These are phyloP conservation scores for Teratosphaeria zuluensis DNA, from an alignment of 2,329 filamentous ascomycete species.

Conservation along the genomic window DNA sequence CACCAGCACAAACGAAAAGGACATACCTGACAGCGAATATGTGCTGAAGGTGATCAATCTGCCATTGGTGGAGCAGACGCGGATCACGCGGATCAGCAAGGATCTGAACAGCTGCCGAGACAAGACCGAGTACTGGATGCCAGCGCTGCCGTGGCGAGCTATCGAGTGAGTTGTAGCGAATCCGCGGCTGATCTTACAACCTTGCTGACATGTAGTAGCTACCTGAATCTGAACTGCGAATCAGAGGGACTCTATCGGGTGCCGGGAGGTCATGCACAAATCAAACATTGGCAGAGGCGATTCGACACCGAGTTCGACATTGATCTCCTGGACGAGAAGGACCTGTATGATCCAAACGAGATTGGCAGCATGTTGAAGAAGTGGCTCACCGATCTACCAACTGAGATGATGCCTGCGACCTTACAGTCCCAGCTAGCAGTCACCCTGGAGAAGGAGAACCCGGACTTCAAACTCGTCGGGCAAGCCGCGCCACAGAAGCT, in stretches of 20 bases:
- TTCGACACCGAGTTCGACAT: slow-evolving; percentile 80
- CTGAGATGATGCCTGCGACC: slow-evolving; percentile 81
- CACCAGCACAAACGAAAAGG: slow-evolving; percentile 58
- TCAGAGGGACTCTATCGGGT: slow-evolving; percentile 90
- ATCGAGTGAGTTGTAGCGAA: slow-evolving; percentile 56
- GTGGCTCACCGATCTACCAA: slow-evolving; percentile 89
- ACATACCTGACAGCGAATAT: slow-evolving; percentile 67
- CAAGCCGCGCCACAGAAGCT: slow-evolving; percentile 67
- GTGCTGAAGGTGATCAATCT: slow-evolving; percentile 75
- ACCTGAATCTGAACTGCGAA: slow-evolving; percentile 89
- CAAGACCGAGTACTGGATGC: slow-evolving; percentile 99
- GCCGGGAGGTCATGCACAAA: slow-evolving; percentile 78
- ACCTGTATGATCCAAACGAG: slow-evolving; percentile 92
- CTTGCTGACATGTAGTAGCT: slow-evolving; percentile 37
- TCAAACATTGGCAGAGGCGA: slow-evolving; percentile 85
- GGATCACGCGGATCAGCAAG: slow-evolving; percentile 85
- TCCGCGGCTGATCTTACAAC: neutral
- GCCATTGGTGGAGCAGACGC: slow-evolving; percentile 78
- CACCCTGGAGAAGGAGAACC: slow-evolving; percentile 72
- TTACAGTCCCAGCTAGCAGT: slow-evolving; percentile 70
- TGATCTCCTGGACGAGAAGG: slow-evolving; percentile 75
- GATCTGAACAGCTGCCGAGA: slow-evolving; percentile 77
- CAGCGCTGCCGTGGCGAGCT: slow-evolving; percentile 84
- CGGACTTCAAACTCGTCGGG: slow-evolving; percentile 52
- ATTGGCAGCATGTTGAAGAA: slow-evolving; percentile 94